Percentiles rank a stretch among this genome's conserved stretches.
Evolutionary conservation across 108 stramenopile species (phyloP).

Genomic region (Skeletonema grethae): DNA sequence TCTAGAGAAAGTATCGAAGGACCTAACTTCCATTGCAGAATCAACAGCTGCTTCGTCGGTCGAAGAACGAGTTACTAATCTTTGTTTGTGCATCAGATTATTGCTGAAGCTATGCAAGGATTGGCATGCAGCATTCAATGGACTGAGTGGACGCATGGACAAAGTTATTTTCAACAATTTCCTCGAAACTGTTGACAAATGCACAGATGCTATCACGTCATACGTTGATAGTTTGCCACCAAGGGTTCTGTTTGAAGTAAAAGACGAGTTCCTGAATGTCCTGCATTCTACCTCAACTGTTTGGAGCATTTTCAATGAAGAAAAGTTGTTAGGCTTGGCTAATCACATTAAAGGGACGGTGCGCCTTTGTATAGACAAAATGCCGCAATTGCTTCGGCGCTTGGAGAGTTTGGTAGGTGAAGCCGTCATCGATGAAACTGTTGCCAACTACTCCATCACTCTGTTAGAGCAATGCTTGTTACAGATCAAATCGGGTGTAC

Average conservation of each 20-base stretch:
- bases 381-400: constrained; percentile 21
- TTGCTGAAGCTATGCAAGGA: constrained; percentile 32
- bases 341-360: constrained; percentile 19
- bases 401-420: constrained; percentile 18
- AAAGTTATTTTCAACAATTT: constrained; percentile 15
- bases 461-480: constrained; percentile 20
- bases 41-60: constrained; percentile 11
- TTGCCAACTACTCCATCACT: background rate
- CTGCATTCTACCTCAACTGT: constrained; percentile 11
- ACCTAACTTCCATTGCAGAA: background rate
- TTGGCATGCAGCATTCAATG: constrained; percentile 24
- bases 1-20: constrained; percentile 14
- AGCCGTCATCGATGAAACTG: constrained; percentile 2
- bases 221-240: constrained; percentile 20
- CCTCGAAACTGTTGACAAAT: constrained; percentile 33
- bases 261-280: constrained; percentile 10
- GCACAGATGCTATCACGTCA: constrained; percentile 12
- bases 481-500: background rate
- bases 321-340: constrained; percentile 5
- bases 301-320: constrained; percentile 34
- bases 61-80: constrained; percentile 7
- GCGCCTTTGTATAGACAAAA: constrained; percentile 32
- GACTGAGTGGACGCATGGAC: constrained; percentile 35
- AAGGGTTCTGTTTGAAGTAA: constrained; percentile 2
- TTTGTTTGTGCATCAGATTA: constrained; percentile 15